Conservation (phyloP, 768 basidiomycete genomes). For the Macrolepiota dolichaula region DNA sequence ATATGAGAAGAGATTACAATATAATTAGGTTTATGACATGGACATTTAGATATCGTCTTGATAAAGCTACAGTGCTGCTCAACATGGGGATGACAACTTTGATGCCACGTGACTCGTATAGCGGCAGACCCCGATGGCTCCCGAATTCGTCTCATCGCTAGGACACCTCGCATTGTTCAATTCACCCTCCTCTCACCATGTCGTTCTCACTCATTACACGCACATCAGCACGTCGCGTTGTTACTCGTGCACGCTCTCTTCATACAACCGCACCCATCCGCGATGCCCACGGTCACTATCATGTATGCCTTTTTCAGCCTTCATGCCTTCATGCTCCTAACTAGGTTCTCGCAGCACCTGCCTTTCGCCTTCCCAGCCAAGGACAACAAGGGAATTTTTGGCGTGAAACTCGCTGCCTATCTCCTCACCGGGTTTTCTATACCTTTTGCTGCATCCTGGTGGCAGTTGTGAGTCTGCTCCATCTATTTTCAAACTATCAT, state of each 20-base stretch:
- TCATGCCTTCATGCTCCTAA: background rate
- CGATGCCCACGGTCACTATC: conserved; percentile 52
- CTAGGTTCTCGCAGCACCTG: conserved; percentile 38
- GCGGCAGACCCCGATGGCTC: conserved; percentile 9
- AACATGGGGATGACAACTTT: too few relatives aligned
- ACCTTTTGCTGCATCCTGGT: conserved; percentile 59
- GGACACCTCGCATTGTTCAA: background rate
- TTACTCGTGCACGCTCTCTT: conserved; percentile 30
- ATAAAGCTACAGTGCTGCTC: too few relatives aligned
- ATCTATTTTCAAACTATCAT: background rate
- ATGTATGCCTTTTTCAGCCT: conserved; percentile 36
- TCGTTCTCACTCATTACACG: conserved; percentile 40
- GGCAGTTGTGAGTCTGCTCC: conserved; percentile 58
- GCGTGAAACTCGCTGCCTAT: conserved; percentile 41
- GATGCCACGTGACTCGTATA: background rate
- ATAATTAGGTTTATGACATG: too few relatives aligned
- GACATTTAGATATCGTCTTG: too few relatives aligned
- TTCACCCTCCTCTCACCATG: conserved; percentile 23
- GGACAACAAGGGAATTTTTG: conserved; percentile 48
- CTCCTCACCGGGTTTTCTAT: conserved; percentile 59
- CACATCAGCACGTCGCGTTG: conserved; percentile 31
- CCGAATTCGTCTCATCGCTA: background rate
- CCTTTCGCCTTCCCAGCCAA: conserved; percentile 50
- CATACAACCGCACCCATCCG: conserved; percentile 40
- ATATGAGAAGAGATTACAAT: too few relatives aligned